Evolutionary conservation across 1,139 yeast species (phyloP), one percentile per base, ranked within the genome.

Genomic region (Ashbya aceris): DNA sequence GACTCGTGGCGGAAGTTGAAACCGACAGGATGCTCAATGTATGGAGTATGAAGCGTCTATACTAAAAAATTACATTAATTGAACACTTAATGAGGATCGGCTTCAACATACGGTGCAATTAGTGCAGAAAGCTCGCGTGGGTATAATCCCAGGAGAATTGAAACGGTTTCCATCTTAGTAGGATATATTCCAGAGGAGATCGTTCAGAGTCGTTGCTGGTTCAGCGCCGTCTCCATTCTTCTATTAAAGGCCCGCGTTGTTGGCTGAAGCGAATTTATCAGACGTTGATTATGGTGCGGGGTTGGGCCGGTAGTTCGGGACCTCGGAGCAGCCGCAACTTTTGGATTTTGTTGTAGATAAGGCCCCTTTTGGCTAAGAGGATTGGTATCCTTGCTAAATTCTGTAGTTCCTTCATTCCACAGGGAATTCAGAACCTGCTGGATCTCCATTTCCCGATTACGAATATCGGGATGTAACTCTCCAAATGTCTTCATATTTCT

Each of bases 181-280:
- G 6, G 13, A 4, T 29, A 12, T 29, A 29, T 29, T 4, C 31
- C 13, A 29, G 11, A 29, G 13, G 31, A 29, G 31, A n/a, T 29
- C 27, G 29, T 14, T 44, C 34, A 47, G 23, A 42, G 30, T 26
- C 52, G 50, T 41, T 52, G 54, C 27, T 50, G 54, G 12, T 49
- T 49, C 27, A 45, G 33, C 10, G 49, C 54, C 33, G 52, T 50
- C 37, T 56, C 62, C 48, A 58, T 49, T 17, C 63, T 49, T 44
- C 61, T 50, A 40, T 58, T 54, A 6, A 59, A 62, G 1, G 63
- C 64, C 41, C 63, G 48, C 10, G 64, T 59, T 1, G 58, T 53
- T 1, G 63, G 64, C 40, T 59, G 64, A 28, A 58, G 38, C 7
- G 62, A 52, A 31, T 56, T 54, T 27, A 55, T 43, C 27, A 48